Base-by-base conservation (phyloP, 1,139 yeast genomes). In the Geotrichum candidum region DNA sequence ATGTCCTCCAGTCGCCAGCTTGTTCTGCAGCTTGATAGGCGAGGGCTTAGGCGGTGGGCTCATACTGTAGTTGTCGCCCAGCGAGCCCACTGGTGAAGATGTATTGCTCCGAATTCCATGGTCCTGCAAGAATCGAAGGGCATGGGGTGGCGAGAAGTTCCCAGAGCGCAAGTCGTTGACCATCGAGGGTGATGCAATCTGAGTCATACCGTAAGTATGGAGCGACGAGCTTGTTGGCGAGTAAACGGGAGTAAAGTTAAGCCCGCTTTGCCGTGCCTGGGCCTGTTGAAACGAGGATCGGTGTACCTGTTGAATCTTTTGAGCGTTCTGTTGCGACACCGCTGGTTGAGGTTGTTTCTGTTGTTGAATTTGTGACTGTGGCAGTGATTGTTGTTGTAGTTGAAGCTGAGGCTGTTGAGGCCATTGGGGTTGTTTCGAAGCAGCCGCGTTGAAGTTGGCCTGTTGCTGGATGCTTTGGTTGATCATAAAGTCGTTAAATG, bases 401-500 rank as follows among this genome's bases (percentile, higher is more conserved):
- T 53, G 59, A 23, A 56, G 56, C 29, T 45, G 59, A 31, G 56
- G 55, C 31, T 62, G 55, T 45, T 53, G 59, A 23, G 58, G 35
- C 55, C 56, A 57, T 51, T 60, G 29, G 61, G 61, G 60, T 64
- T 68, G 59, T 56, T 63, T 59, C 51, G 62, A 38, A 10, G 51
- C 35, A 35, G 48, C 50, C 13, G 29, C 13, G 29, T 41, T 41
- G 18, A 41, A 15, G 23, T 41, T 41, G 18, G 54, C 51, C 35
- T 56, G 48, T 13, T 35, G 53, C 22, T 25, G 29, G 31, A 35
- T 31, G 57, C 60, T 53, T 33, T 54, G 54, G 11, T 63, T 61
- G 51, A 67, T 63, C 67, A 68, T 65, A 55, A 69, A 70, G 51
- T 69, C 71, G 61, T 72, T 72, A 61, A 71, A 71, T 31, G 75